These are phyloP conservation scores for Solanum phureja DNA, from an alignment of 257 asterid species.

Conservation along the genomic window DNA sequence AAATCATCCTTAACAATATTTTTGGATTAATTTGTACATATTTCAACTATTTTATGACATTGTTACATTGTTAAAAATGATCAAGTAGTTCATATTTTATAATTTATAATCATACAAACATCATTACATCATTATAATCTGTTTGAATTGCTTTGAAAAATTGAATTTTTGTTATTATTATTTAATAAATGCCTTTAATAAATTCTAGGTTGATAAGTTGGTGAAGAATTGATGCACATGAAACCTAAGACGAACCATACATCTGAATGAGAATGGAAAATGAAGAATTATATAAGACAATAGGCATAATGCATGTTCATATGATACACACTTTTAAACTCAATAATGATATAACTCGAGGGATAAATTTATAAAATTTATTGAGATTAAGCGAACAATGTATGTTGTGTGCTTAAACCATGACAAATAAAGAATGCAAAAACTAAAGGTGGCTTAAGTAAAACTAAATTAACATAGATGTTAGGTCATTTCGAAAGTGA, in stretches of 20 bases:
- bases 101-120: no score
- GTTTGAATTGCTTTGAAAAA: background rate
- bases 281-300: background rate
- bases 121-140: no score
- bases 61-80: no score
- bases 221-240: background rate
- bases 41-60: no score
- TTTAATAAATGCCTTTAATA: no score
- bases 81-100: no score
- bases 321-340: background rate
- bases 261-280: background rate
- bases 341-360: background rate
- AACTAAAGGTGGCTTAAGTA: background rate
- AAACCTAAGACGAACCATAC: background rate
- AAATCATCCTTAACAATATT: no score
- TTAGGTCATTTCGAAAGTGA: background rate
- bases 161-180: no score
- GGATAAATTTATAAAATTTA: background rate
- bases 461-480: background rate
- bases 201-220: background rate
- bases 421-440: background rate
- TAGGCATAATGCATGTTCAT: background rate
- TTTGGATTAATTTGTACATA: background rate
- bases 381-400: background rate
- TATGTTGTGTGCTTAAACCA: background rate